phyloP scores from a whole-genome alignment of 495 filamentous ascomycete species.

The Cudoniella acicularis region DNA sequence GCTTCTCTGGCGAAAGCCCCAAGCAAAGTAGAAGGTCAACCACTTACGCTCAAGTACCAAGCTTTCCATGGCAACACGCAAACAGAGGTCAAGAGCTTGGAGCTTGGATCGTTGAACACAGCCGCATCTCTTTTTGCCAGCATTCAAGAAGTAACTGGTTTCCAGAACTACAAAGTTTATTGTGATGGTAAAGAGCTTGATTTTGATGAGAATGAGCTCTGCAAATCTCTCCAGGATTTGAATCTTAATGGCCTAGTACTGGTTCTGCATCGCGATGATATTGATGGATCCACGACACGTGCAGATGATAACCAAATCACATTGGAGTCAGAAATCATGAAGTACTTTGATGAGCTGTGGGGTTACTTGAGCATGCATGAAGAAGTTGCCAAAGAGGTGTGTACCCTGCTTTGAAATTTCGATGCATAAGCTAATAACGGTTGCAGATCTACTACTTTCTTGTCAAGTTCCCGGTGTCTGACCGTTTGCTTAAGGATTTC shows the following conservation, averaged over 20 bases:
- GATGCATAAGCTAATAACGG: constrained; percentile 24
- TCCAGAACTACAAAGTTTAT: constrained; percentile 60
- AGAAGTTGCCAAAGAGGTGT: constrained; percentile 55
- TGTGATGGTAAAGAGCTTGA: constrained; percentile 45
- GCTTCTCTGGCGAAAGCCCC: constrained; percentile 35
- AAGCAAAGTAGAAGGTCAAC: constrained; percentile 47
- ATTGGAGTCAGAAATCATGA: constrained; percentile 72
- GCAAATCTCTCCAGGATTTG: constrained; percentile 53
- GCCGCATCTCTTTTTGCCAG: constrained; percentile 60
- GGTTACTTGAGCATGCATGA: constrained; percentile 74
- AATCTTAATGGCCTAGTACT: constrained; percentile 62
- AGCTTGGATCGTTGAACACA: constrained; percentile 67
- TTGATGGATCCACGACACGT: constrained; percentile 23
- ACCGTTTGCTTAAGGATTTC: constrained; percentile 55
- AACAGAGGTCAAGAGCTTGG: constrained; percentile 53
- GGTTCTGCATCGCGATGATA: constrained; percentile 41
- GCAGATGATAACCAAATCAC: constrained; percentile 40
- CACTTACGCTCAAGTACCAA: constrained; percentile 68
- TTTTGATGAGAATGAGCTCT: constrained; percentile 43
- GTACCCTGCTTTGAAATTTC: constrained; percentile 24
- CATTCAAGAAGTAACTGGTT: constrained; percentile 63
- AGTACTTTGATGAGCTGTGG: constrained; percentile 84
- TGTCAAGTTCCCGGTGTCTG: constrained; percentile 65
- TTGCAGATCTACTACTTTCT: constrained; percentile 66
- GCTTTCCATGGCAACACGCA: constrained; percentile 57